Evolutionary conservation across 352 stramenopile species (phyloP).

Genomic region (Pythium volutum): DNA sequence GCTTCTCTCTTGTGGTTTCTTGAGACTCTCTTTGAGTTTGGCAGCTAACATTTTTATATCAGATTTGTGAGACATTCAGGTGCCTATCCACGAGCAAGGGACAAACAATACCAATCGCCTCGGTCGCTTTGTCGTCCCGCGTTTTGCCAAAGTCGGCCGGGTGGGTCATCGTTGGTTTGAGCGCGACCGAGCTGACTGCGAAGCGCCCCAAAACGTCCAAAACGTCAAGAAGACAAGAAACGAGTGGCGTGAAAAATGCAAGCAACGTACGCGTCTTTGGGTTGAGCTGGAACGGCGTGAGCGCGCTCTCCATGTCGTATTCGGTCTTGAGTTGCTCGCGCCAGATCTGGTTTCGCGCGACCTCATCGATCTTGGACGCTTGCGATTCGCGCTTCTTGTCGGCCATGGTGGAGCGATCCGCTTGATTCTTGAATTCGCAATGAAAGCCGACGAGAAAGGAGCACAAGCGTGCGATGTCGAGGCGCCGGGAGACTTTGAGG

Average conservation of each 20-base stretch:
- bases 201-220: background rate
- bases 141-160: constrained; percentile 66
- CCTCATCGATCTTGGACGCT: constrained; percentile 82
- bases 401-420: constrained; percentile 30
- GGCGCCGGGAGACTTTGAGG: too few species aligned
- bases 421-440: background rate
- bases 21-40: constrained; percentile 57
- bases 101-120: constrained; percentile 40
- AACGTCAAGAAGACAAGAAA: background rate
- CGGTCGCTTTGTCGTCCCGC: constrained; percentile 46
- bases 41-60: background rate
- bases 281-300: constrained; percentile 84
- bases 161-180: constrained; percentile 76
- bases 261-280: constrained; percentile 60
- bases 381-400: constrained; percentile 78
- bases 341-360: constrained; percentile 86
- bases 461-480: too few species aligned
- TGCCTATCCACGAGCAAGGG: background rate
- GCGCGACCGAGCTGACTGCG: constrained; percentile 69
- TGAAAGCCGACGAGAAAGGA: background rate
- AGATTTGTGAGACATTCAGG: background rate
- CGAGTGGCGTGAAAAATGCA: background rate
- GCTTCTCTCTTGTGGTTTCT: constrained; percentile 66
- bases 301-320: constrained; percentile 66
- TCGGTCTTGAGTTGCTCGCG: constrained; percentile 85